Conservation (phyloP, 1,139 yeast genomes). For the Kodamaea sp. region DNA sequence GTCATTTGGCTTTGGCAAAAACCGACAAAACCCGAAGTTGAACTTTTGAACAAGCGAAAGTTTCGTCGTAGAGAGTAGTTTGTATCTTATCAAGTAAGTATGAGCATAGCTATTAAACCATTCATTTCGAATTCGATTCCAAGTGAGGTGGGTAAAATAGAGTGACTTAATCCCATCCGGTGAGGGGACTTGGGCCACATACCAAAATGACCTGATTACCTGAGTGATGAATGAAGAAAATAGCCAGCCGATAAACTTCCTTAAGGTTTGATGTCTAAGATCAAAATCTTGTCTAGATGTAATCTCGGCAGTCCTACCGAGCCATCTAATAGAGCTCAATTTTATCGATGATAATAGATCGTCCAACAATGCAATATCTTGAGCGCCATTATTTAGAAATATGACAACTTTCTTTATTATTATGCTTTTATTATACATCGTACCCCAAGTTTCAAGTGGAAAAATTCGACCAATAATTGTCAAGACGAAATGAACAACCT, state of each 20-base stretch:
- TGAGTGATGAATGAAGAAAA: constrained; percentile 48
- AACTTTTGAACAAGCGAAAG: constrained; percentile 15
- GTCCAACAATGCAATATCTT: constrained; percentile 26
- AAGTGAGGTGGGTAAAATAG: constrained; percentile 61
- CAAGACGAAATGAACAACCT: constrained; percentile 43
- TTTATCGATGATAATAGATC: constrained; percentile 32
- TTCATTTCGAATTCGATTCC: constrained; percentile 49
- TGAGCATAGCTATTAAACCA: constrained; percentile 45
- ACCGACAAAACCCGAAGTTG: constrained; percentile 38
- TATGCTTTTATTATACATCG: constrained; percentile 44
- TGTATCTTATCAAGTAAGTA: constrained; percentile 23
- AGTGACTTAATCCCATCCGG: constrained; percentile 39
- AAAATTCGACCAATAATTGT: constrained; percentile 48
- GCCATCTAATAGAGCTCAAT: constrained; percentile 49
- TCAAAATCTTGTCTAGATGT: constrained; percentile 40
- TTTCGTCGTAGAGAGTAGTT: neutral
- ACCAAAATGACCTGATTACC: constrained; percentile 59
- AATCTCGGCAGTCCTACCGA: constrained; percentile 28
- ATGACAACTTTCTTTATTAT: constrained; percentile 39
- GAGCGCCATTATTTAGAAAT: constrained; percentile 40
- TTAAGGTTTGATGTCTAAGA: constrained; percentile 33
- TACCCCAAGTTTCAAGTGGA: constrained; percentile 60
- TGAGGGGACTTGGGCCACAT: constrained; percentile 60
- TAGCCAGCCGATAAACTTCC: constrained; percentile 59
- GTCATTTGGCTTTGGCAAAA: constrained; percentile 58